Conservation (phyloP, 257 asterid genomes). For the Buddleja alternifolia region DNA sequence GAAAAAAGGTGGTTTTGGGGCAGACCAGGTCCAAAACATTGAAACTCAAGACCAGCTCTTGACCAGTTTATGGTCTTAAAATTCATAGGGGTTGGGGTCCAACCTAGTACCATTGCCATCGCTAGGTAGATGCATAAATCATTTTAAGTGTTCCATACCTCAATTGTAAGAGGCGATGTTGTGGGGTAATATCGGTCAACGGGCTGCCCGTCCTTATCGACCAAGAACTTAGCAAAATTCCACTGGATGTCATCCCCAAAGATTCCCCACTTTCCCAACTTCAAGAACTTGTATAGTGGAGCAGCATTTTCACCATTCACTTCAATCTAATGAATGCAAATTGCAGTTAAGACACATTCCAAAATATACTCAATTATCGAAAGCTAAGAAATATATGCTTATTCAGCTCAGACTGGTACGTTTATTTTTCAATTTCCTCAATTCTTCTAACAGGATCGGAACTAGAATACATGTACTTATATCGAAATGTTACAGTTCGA, state of each 20-base stretch:
- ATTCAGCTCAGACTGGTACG: constrained; percentile 8
- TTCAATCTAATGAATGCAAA: constrained; percentile 52
- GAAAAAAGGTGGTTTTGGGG: no score
- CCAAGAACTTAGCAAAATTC: constrained; percentile 86
- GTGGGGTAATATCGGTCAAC: constrained; percentile 85
- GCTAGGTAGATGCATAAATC: background rate
- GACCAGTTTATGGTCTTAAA: no score
- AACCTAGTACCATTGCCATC: background rate
- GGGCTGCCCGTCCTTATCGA: constrained; percentile 69
- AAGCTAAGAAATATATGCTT: constrained; percentile 4
- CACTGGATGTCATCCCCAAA: constrained; percentile 84
- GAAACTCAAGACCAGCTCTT: no score
- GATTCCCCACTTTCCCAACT: constrained; percentile 80
- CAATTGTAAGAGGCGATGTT: constrained; percentile 74
- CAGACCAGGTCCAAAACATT: no score
- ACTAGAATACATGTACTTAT: background rate
- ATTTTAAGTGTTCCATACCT: constrained; percentile 40
- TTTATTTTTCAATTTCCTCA: background rate
- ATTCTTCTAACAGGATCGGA: background rate
- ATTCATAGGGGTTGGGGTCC: no score
- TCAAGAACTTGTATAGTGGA: constrained; percentile 82
- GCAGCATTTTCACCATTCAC: constrained; percentile 74
- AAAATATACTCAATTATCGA: background rate
- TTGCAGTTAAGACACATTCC: background rate
- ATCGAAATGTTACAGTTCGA: background rate